Conservation (phyloP, 75 land plant species). For the Sequoiadendron giganteum region DNA sequence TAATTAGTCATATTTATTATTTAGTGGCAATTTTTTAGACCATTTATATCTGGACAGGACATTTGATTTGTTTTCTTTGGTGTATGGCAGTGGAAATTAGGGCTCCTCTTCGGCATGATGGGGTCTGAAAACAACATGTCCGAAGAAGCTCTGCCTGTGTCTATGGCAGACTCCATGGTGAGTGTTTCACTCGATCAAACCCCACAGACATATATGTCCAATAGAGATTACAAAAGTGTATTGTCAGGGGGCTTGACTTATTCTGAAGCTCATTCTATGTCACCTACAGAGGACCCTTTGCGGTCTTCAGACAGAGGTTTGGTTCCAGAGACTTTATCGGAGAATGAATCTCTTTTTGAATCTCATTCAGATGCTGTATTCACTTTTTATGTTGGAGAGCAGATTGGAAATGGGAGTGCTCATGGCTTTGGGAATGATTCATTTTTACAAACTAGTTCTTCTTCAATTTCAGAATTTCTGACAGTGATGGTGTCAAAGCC, state of each 20-base stretch:
- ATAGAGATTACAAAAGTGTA: slow-evolving; percentile 26
- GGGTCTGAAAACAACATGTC: slow-evolving; percentile 24
- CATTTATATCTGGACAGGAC: neutral
- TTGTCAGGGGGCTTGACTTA: slow-evolving; percentile 19
- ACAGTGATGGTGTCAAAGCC: slow-evolving; percentile 26
- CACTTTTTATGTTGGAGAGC: slow-evolving; percentile 3
- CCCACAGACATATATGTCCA: slow-evolving; percentile 23
- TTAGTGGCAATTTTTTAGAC: neutral
- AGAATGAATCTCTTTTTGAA: slow-evolving; percentile 11
- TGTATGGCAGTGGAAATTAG: neutral
- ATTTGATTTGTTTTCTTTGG: neutral
- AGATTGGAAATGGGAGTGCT: slow-evolving; percentile 4
- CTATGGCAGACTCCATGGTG: slow-evolving; percentile 29
- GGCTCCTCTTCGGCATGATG: slow-evolving; percentile 20
- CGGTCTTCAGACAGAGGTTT: neutral
- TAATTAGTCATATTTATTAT: neutral
- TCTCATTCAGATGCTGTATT: slow-evolving; percentile 17
- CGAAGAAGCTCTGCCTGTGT: slow-evolving; percentile 10
- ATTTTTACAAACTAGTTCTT: slow-evolving; percentile 10
- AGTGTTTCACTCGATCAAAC: slow-evolving; percentile 24
- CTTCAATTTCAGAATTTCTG: slow-evolving; percentile 11
- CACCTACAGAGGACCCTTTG: slow-evolving; percentile 12
- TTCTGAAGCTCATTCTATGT: slow-evolving; percentile 7
- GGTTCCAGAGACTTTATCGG: slow-evolving; percentile 6
- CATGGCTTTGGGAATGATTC: neutral